phyloP scores from a whole-genome alignment of 176 grass and related monocot genomes.

The Saccharum spontaneum region DNA sequence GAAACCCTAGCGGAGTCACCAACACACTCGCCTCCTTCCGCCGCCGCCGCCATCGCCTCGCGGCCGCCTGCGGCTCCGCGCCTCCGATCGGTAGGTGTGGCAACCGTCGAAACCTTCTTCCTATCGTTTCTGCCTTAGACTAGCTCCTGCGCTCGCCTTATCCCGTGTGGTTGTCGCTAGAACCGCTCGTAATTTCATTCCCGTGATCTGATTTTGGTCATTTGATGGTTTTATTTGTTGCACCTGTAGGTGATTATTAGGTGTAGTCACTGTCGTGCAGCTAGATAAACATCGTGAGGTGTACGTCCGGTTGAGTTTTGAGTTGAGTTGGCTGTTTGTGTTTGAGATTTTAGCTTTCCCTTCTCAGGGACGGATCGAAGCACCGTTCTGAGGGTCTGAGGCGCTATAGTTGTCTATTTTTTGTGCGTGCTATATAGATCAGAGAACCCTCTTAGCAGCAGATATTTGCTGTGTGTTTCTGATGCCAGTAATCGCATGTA shows the following conservation, averaged over 20 bases:
- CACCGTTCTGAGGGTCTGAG: too few relatives aligned
- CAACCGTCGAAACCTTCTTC: neutral
- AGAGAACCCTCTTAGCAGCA: too few relatives aligned
- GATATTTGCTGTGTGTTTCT: too few relatives aligned
- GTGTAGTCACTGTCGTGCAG: neutral
- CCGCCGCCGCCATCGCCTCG: conserved; percentile 8
- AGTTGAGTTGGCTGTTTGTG: too few relatives aligned
- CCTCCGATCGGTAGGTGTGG: neutral
- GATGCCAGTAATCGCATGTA: too few relatives aligned
- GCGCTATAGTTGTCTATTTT: too few relatives aligned
- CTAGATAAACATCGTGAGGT: too few relatives aligned
- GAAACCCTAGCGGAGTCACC: conserved; percentile 22
- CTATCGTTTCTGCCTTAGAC: neutral
- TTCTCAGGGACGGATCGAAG: too few relatives aligned
- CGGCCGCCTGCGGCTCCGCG: neutral
- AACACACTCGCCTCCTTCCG: neutral
- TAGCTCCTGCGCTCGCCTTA: neutral
- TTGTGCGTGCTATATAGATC: too few relatives aligned
- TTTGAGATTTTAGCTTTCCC: too few relatives aligned
- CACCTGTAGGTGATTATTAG: neutral
- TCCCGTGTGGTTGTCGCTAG: neutral
- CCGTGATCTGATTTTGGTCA: neutral
- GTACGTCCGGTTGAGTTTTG: too few relatives aligned
- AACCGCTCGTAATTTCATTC: neutral
- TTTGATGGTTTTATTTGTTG: neutral